Conservation (phyloP, 306 rosid species). For the peach (Prunus persica) region Prunus_persica_NCBIv2 NC_034010.1:1883501-1884000, state of each 20-base stretch:
- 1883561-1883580: neutral
- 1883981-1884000: neutral
- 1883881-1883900: slow-evolving; percentile 75
- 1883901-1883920: slow-evolving; percentile 79
- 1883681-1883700: slow-evolving; percentile 95
- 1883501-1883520: slow-evolving; percentile 68
- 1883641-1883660: slow-evolving; percentile 94
- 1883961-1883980: neutral
- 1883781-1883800: slow-evolving; percentile 77
- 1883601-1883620: slow-evolving; percentile 52
- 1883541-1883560: neutral
- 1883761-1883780: slow-evolving; percentile 2
- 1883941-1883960: neutral
- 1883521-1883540: slow-evolving; percentile 2
- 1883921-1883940: neutral
- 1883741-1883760: slow-evolving; percentile 4
- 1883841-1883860: slow-evolving; percentile 80
- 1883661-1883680: slow-evolving; percentile 79
- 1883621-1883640: slow-evolving; percentile 92
- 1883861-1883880: slow-evolving; percentile 87
- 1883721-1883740: slow-evolving; percentile 5
- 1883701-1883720: slow-evolving; percentile 37
- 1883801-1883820: slow-evolving; percentile 70
- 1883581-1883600: neutral
- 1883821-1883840: slow-evolving; percentile 92